Percentiles rank a stretch among this genome's conserved stretches.
Evolutionary conservation across 805 yeast species (phyloP).

Genomic region (Spathaspora gorwiae): DNA sequence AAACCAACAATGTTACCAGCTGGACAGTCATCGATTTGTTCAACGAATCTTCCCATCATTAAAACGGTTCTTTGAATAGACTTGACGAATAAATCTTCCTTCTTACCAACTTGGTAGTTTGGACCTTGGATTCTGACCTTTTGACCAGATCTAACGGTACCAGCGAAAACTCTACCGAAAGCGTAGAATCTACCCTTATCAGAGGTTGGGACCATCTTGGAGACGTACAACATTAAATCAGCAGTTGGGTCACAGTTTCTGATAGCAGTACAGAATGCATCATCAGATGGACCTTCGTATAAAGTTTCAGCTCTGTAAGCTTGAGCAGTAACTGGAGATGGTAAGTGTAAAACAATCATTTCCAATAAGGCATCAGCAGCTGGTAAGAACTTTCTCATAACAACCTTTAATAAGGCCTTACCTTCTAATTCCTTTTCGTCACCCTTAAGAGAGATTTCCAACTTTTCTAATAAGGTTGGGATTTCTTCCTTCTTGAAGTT

Average conservation of each 20-base stretch:
- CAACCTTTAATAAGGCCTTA: conserved; percentile 96
- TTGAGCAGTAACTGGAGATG: conserved; percentile 99
- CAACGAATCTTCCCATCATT: conserved; percentile 99
- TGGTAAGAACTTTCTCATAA: conserved; percentile 99
- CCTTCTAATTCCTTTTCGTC: conserved; percentile 99
- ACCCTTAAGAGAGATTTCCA: conserved; percentile 88
- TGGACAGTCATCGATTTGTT: conserved; percentile 98
- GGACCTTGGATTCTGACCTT: conserved; percentile 99
- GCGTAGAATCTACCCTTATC: conserved; percentile 99
- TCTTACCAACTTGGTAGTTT: conserved; percentile 97
- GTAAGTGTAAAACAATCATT: conserved; percentile 97
- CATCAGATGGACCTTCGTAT: conserved; percentile 98
- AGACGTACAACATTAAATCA: conserved; percentile 97
- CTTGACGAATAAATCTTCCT: conserved; percentile 95
- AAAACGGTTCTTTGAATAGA: conserved; percentile 98
- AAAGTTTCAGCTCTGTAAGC: conserved; percentile 97
- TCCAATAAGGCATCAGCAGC: conserved; percentile 99
- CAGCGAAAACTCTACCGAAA: conserved; percentile 99
- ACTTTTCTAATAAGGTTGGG: conserved; percentile 85
- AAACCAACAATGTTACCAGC: conserved; percentile 99
- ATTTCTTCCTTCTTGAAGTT: conserved; percentile 98
- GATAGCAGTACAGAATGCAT: conserved; percentile 84
- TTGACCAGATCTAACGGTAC: conserved; percentile 98
- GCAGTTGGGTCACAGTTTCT: conserved; percentile 98
- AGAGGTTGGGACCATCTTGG: conserved; percentile 99